Evolutionary conservation across 1,284 basidiomycete genomes (phyloP), one percentile per base, ranked within the genome.

Genomic region (Laetiporus sulphureus): DNA sequence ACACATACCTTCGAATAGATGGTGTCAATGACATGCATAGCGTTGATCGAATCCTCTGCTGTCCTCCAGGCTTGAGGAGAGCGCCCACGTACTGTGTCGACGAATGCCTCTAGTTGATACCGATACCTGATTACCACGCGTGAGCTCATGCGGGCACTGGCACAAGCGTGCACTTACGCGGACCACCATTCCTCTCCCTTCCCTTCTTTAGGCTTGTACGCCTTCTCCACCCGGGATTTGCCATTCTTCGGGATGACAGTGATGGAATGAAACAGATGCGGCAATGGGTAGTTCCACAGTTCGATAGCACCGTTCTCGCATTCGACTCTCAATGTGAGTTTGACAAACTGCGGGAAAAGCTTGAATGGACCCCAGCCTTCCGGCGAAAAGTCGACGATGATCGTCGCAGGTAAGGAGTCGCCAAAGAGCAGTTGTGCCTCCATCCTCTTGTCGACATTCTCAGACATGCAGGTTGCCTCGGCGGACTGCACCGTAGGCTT

Each of bases 41-140:
- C 71, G 15, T 61, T 56, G 30, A 79, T 59, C 1, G 73, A 71
- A 40, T 77, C 75, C 41, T 72, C 64, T 32, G 64, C 68, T 0
- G 62, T 56, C 13, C 72, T 54, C 77, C 77, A 81, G 4, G 64
- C 61, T 42, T 70, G 64, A 4, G 74, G 71, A 21, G 60, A 60
- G 29, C 73, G 63, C 8, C 72, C 75, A 29, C 68, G 68, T 5
- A 81, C 46, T 44, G 66, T 66, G 54, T 79, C 72, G 12, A 79
- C 69, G 46, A 80, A 75, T 5, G 71, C 74, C 56, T 78, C 75
- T 25, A 82, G 61, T 54, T 79, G 75, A 46, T 75, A 77, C 15
- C 76, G 65, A 55, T 78, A 80, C 29, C 64, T 68, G 44, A n/a
- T 4, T n/a, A 32, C 22, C 16, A n/a, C 6, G 24, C 34, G 16